Percentiles rank a stretch among this genome's conserved stretches.
Evolutionary conservation across 2,329 filamentous ascomycete genomes (phyloP).

Genomic region (Aspergillus sp.): DNA sequence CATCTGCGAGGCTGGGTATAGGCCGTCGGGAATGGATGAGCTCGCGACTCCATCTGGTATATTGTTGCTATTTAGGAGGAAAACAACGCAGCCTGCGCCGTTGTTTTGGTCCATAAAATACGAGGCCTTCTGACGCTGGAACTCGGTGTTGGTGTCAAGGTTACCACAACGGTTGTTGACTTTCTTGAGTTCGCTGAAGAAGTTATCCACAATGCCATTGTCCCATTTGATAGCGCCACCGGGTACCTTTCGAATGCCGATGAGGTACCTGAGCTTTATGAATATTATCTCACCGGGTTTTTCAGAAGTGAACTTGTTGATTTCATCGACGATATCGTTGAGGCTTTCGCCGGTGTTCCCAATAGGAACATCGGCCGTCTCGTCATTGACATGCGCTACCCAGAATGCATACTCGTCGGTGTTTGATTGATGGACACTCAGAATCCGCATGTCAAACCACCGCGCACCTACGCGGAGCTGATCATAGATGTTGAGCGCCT

Average conservation of each 20-base stretch:
- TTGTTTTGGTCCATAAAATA: constrained; percentile 11
- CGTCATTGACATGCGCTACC: constrained; percentile 11
- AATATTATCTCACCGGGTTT: constrained; percentile 10
- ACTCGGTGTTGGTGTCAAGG: constrained; percentile 4
- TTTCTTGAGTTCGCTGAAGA: constrained; percentile 5
- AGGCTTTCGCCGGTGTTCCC: constrained; percentile 10
- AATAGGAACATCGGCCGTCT: constrained; percentile 8
- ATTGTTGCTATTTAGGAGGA: constrained; percentile 4
- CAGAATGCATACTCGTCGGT: constrained; percentile 5
- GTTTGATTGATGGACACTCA: constrained; percentile 5
- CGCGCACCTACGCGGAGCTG: constrained; percentile 9
- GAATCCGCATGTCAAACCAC: constrained; percentile 11
- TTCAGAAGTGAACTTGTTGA: constrained; percentile 10
- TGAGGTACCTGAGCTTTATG: constrained; percentile 8
- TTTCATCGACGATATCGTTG: constrained; percentile 1
- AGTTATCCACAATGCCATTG: constrained; percentile 1
- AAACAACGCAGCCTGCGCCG: constrained; percentile 9
- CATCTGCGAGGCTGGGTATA: constrained; percentile 5
- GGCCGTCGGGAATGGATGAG: not conserved
- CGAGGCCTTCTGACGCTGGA: constrained; percentile 4
- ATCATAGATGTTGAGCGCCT: constrained; percentile 9
- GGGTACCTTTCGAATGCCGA: constrained; percentile 7
- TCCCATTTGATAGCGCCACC: constrained; percentile 6
- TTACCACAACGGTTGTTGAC: constrained; percentile 10
- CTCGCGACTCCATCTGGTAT: not conserved